A percentile compares a stretch with the other conserved stretches of the same genome.
Evolutionary conservation across 192 early-diverging fungal genomes (phyloP).

Genomic region (Diversispora eburnea): DNA sequence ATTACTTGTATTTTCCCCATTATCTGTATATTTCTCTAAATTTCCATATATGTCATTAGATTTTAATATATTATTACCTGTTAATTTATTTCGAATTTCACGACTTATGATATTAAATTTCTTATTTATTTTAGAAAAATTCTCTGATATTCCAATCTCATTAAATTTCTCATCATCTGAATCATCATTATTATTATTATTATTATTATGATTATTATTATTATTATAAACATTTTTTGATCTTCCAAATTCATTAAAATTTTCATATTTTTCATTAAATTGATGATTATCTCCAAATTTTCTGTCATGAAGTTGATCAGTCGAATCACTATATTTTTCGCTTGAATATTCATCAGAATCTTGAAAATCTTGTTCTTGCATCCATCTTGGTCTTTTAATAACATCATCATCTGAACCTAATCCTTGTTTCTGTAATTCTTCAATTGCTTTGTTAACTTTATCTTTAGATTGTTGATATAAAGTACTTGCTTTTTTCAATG

Average conservation of each 20-base stretch:
- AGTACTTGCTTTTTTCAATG: conserved; percentile 65
- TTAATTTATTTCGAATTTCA: too few species aligned
- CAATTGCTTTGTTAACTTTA: conserved; percentile 57
- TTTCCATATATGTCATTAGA: neutral
- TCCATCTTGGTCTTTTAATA: conserved; percentile 35
- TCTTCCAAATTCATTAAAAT: too few species aligned
- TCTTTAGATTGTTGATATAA: conserved; percentile 60
- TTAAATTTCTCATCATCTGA: neutral
- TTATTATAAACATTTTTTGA: too few species aligned
- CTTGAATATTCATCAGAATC: conserved; percentile 34
- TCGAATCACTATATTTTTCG: conserved; percentile 6
- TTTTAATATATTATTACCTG: neutral
- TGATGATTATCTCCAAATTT: too few species aligned
- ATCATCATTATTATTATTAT: too few species aligned
- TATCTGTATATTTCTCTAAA: neutral
- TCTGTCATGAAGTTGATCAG: neutral
- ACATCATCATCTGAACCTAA: conserved; percentile 36
- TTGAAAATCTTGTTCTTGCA: conserved; percentile 27
- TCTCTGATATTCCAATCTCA: neutral
- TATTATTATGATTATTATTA: too few species aligned
- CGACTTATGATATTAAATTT: too few species aligned
- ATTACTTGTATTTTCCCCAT: neutral
- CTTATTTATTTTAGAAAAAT: too few species aligned
- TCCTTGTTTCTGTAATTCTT: conserved; percentile 49
- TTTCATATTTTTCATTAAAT: too few species aligned